Base-by-base conservation (phyloP, 1,284 basidiomycete species). In the Mycena sp. region DNA sequence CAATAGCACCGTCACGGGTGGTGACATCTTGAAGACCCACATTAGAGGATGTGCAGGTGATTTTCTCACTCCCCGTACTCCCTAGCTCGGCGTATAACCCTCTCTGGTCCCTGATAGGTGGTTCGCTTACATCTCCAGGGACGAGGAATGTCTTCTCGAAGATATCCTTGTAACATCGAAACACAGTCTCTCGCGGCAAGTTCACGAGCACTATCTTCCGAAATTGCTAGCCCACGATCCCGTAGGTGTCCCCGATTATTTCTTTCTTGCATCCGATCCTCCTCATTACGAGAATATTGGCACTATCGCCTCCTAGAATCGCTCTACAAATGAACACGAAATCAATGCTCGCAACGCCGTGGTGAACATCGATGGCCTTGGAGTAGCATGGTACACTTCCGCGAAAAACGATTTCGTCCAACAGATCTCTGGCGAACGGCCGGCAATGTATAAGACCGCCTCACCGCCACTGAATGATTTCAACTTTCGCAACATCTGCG, bases 181-280 rank as follows among this genome's bases (percentile, higher is more conserved):
- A 12, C 52, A 54, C 29, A 32, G 40, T 12, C 52, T 54, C 26
- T 9, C 40, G 28, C 43, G 44, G 52, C 52, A 54, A 21, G 41
- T 54, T 17, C 52, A 54, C 41, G 52, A 54, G 7, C 51, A 53
- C 26, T 53, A 53, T 14, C 51, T 53, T 17, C 51, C 51, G 0
- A n/a, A n/a, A n/a, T 43, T 43, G 25, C 52, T 54, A n/a, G 52
- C 17, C 11, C 52, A 54, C 29, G 52, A 54, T 28, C 40, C 52
- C 28, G 52, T 32, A n/a, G 52, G 9, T 10, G 52, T 44, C 40
- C 12, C 3, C 14, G 16, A 10, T n/a, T n/a, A n/a, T n/a, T n/a
- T n/a, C n/a, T n/a, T n/a, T n/a, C n/a, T n/a, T n/a, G n/a, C n/a
- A n/a, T n/a, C n/a, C n/a, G n/a, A n/a, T n/a, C n/a, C n/a, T n/a